phyloP scores from a whole-genome alignment of 108 stramenopile genomes.

The Discostella stelligeroides region DNA sequence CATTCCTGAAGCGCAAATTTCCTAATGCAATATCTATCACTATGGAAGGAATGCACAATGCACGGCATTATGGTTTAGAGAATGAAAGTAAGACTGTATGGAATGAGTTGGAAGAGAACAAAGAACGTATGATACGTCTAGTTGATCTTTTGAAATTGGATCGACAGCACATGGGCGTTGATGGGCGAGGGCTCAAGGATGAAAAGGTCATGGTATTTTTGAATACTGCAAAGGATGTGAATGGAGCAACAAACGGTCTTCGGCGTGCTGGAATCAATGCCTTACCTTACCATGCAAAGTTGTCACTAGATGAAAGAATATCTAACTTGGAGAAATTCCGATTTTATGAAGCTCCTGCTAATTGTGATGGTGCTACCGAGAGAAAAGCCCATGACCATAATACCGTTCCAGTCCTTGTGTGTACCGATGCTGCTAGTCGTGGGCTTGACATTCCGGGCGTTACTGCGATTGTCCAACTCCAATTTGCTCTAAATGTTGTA shows the following conservation, averaged over 20 bases:
- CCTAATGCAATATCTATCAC: conserved; percentile 71
- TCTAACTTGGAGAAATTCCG: conserved; percentile 86
- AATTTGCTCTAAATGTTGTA: conserved; percentile 95
- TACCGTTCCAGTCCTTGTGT: conserved; percentile 88
- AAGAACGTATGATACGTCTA: conserved; percentile 79
- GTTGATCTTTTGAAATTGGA: conserved; percentile 65
- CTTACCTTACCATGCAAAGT: conserved; percentile 87
- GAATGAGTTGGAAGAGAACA: conserved; percentile 71
- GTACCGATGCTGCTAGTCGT: conserved; percentile 95
- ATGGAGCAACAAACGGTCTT: conserved; percentile 73
- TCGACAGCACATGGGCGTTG: conserved; percentile 44
- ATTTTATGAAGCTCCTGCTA: conserved; percentile 45
- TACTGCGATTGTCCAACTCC: conserved; percentile 93
- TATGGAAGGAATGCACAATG: conserved; percentile 86
- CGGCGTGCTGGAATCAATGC: conserved; percentile 73
- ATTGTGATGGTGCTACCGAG: conserved; percentile 15
- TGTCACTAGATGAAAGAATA: conserved; percentile 74
- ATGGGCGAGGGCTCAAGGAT: conserved; percentile 66
- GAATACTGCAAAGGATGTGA: conserved; percentile 87
- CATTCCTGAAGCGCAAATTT: conserved; percentile 83
- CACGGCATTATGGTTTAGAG: conserved; percentile 80
- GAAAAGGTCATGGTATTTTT: conserved; percentile 91
- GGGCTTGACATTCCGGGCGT: conserved; percentile 98
- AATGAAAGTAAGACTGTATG: conserved; percentile 66
- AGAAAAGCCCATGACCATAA: conserved; percentile 44